Percentiles rank a stretch among this genome's conserved stretches.
phyloP scores from a whole-genome alignment of 1,284 basidiomycete species.

The Coriolopsis trogii region DNA sequence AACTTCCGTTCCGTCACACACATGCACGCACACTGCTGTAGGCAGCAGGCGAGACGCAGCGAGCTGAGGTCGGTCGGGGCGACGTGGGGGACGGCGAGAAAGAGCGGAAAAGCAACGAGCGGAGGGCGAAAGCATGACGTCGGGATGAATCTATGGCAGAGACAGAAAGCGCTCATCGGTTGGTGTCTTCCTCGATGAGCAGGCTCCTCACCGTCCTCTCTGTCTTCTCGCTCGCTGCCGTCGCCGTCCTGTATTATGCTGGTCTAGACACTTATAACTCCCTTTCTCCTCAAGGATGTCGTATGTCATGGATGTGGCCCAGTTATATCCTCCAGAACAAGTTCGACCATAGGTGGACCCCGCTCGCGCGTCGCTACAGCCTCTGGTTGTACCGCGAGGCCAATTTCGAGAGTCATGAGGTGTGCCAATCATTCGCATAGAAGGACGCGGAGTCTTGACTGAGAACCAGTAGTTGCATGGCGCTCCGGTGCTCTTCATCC shows the following conservation, averaged over 20 bases:
- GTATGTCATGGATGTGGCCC: conserved; percentile 98
- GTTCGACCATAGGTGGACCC: conserved; percentile 69
- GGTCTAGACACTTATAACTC: conserved; percentile 29
- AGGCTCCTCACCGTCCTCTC: conserved; percentile 24
- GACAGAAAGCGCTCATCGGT: conserved; percentile 13
- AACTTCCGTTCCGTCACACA: too few species aligned
- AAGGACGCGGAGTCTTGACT: conserved; percentile 19
- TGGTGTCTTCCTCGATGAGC: conserved; percentile 23
- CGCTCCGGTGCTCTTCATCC: conserved; percentile 91
- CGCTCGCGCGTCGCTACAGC: conserved; percentile 75
- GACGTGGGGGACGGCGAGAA: conserved; percentile 7
- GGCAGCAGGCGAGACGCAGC: not conserved
- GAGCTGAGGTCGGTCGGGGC: not conserved
- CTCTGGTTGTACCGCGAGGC: conserved; percentile 93
- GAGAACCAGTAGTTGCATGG: conserved; percentile 49
- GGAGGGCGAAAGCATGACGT: conserved; percentile 24
- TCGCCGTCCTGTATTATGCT: conserved; percentile 31
- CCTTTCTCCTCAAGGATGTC: conserved; percentile 78
- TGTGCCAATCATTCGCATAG: conserved; percentile 36
- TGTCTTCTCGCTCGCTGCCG: conserved; percentile 25
- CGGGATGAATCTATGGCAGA: conserved; percentile 12
- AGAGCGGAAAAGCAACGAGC: conserved; percentile 7
- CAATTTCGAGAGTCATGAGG: conserved; percentile 75
- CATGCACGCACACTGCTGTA: too few species aligned
- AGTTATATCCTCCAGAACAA: conserved; percentile 76